Evolutionary conservation across 768 basidiomycete species (phyloP), one percentile per base, ranked within the genome.

Genomic region (Lactarius sanguifluus): DNA sequence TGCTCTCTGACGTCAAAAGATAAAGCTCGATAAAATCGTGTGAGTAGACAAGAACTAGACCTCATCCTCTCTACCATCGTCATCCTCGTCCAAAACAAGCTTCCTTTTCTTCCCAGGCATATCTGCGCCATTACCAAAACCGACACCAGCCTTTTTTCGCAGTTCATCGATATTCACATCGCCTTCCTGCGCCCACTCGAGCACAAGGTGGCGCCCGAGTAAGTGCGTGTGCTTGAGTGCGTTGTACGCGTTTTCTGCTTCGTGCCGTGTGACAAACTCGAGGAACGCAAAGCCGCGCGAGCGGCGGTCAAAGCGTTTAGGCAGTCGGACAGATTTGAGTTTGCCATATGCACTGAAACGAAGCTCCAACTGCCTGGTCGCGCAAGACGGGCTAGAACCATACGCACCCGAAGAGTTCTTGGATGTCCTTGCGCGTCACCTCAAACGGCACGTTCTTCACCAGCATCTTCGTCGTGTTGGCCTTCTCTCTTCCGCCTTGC

Each of bases 401-500:
- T 3, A 82, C 89, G 64, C 69, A 96, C 94, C 90, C 84, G 76
- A 98, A 97, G 41, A 98, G 76, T 68, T 92, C 90, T 62, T 91
- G 82, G 30, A 99, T 83, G 71, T 99, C 97, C 79, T 91, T 94
- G 81, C 91, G 93, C 52, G 90, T 90, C 55, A 90, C 93, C 77
- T 99, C 97, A 79, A 99, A 99, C 47, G 97, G 95, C 62, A 98
- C 84, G 72, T 99, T 99, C 86, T 98, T 98, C 71, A 98, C 94
- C 59, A 98, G 87, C 83, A 98, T 88, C 86, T 98, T 98, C 69
- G 94, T 91, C 68, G 91, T 90, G 65, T 85, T 88, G 36, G 79
- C 76, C 10, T 70, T 70, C 18, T 71, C 78, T 30, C 73, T 77
- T 64, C 75, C 80, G 38, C 73, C 79, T 18, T 71, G 75, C 54